Percentiles rank a stretch among this genome's conserved stretches.
These are phyloP conservation scores for Lecanicillium sp. DNA, from an alignment of 2,329 filamentous ascomycete species.

Conservation along the genomic window DNA sequence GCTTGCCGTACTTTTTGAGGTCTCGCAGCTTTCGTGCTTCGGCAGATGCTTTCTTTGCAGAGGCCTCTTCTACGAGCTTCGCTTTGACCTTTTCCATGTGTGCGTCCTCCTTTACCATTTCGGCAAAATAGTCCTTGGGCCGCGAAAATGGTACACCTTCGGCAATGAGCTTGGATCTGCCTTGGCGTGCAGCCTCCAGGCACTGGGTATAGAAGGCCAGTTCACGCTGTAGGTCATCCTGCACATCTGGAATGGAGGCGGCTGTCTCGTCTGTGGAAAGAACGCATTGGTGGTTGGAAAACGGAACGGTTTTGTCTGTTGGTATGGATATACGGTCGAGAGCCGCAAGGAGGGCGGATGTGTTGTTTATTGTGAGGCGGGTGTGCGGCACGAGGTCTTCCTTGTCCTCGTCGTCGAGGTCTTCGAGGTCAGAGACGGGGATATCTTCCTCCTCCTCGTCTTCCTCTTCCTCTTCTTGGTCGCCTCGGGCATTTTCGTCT, in stretches of 20 bases:
- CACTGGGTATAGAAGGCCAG: slow-evolving; percentile 89
- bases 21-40: slow-evolving; percentile 90
- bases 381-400: slow-evolving; percentile 86
- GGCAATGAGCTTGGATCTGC: slow-evolving; percentile 64
- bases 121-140: slow-evolving; percentile 92
- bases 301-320: slow-evolving; percentile 58
- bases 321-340: slow-evolving; percentile 70
- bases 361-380: slow-evolving; percentile 96
- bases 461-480: slow-evolving; percentile 52
- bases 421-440: slow-evolving; percentile 78
- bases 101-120: slow-evolving; percentile 98
- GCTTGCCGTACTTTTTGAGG: slow-evolving; percentile 98
- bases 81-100: slow-evolving; percentile 97
- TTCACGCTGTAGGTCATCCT: slow-evolving; percentile 88
- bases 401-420: slow-evolving; percentile 67
- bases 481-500: slow-evolving; percentile 31
- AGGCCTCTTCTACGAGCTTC: slow-evolving; percentile 86
- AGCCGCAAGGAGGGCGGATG: slow-evolving; percentile 70
- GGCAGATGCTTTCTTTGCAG: slow-evolving; percentile 81
- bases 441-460: slow-evolving; percentile 81
- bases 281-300: slow-evolving; percentile 75
- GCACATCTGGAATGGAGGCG: slow-evolving; percentile 66
- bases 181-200: slow-evolving; percentile 67
- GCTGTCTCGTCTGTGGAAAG: slow-evolving; percentile 57
- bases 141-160: slow-evolving; percentile 82